phyloP scores from a whole-genome alignment of 441 rosid genomes.

The Sinapis alba region DNA sequence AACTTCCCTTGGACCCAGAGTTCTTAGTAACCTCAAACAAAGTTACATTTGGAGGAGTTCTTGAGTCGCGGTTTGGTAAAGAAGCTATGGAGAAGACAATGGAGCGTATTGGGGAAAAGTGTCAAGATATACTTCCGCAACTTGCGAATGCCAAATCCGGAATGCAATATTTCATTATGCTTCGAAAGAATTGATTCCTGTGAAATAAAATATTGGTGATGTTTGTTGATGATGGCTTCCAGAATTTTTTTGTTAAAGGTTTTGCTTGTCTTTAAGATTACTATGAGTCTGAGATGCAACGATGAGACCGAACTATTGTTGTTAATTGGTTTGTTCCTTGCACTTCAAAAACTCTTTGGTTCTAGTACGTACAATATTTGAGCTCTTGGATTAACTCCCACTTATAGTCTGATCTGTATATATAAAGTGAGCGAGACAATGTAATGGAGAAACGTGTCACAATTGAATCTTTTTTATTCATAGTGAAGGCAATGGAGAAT shows the following conservation, averaged over 20 bases:
- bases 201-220: conserved; percentile 7
- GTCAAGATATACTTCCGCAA: conserved; percentile 15
- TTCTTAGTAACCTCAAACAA: conserved; percentile 23
- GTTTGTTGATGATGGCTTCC: not conserved
- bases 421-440: no score
- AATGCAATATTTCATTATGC: conserved; percentile 31
- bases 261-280: not conserved
- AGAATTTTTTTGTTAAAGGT: not conserved
- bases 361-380: not conserved
- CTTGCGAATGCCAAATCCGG: conserved; percentile 31
- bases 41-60: conserved; percentile 34
- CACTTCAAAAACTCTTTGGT: not conserved
- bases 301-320: not conserved
- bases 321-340: not conserved
- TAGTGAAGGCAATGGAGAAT: no score
- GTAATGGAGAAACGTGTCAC: no score
- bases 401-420: no score
- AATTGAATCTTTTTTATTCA: no score
- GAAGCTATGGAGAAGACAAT: conserved; percentile 36
- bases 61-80: conserved; percentile 31
- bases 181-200: conserved; percentile 23
- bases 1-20: conserved; percentile 29
- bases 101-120: conserved; percentile 16
- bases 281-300: not conserved
- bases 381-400: no score